Conservation (phyloP, 345 rosid genomes). For the Sisymbrium altissimum region DNA sequence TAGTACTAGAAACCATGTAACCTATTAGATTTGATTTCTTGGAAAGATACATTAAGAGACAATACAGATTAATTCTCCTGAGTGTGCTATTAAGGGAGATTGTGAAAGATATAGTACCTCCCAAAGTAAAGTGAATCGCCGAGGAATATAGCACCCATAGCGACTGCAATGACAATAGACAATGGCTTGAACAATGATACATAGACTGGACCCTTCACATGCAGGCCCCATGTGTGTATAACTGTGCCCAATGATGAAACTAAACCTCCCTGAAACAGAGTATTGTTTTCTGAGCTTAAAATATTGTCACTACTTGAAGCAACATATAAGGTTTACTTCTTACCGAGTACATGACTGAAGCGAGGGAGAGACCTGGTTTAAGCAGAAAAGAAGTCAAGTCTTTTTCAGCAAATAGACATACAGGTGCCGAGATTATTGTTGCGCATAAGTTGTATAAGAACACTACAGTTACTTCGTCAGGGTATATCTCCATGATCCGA, state of each 20-base stretch:
- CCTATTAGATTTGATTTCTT: background rate
- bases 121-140: slow-evolving; percentile 37
- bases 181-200: slow-evolving; percentile 40
- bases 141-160: slow-evolving; percentile 36
- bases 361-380: background rate
- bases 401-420: background rate
- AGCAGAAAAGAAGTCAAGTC: background rate
- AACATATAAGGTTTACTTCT: background rate
- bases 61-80: background rate
- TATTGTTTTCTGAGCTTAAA: background rate
- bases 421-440: background rate
- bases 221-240: slow-evolving; percentile 38
- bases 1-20: background rate
- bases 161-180: slow-evolving; percentile 39
- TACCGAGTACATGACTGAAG: background rate
- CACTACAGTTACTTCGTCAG: background rate
- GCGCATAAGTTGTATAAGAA: background rate
- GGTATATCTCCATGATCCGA: background rate
- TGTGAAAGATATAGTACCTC: slow-evolving; percentile 20
- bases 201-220: slow-evolving; percentile 41
- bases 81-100: background rate
- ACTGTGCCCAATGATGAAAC: background rate
- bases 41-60: no score
- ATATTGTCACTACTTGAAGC: background rate
- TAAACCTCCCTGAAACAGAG: slow-evolving; percentile 24